These are phyloP conservation scores for Colletotrichum sp. DNA, from an alignment of 2,329 filamentous ascomycete genomes.

Conservation along the genomic window DNA sequence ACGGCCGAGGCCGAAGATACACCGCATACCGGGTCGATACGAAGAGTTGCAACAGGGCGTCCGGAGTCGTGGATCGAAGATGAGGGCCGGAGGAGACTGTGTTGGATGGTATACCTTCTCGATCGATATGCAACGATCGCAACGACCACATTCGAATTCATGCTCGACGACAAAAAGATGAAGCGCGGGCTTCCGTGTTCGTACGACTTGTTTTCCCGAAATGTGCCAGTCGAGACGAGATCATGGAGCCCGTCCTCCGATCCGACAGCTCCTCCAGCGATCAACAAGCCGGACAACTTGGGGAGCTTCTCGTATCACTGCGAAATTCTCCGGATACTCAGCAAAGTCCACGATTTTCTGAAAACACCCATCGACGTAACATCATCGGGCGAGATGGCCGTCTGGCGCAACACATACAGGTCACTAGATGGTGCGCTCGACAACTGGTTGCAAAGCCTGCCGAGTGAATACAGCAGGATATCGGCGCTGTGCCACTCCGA, in stretches of 20 bases:
- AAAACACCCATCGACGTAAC: constrained; percentile 43
- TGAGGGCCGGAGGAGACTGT: constrained; percentile 44
- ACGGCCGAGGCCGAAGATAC: constrained; percentile 34
- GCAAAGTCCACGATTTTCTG: constrained; percentile 47
- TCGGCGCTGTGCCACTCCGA: constrained; percentile 50
- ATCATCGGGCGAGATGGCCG: constrained; percentile 39
- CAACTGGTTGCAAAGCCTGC: constrained; percentile 45
- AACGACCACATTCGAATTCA: constrained; percentile 44
- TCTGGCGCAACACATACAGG: constrained; percentile 45
- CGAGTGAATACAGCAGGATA: constrained; percentile 50
- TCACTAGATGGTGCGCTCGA: constrained; percentile 43
- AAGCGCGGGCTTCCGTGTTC: constrained; percentile 46
- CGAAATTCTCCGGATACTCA: constrained; percentile 47
- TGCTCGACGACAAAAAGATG: constrained; percentile 43
- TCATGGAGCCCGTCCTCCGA: constrained; percentile 28
- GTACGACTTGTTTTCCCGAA: constrained; percentile 48
- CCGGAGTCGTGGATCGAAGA: constrained; percentile 51
- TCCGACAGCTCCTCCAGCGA: constrained; percentile 24
- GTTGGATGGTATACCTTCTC: constrained; percentile 51
- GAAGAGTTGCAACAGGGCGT: constrained; percentile 35
- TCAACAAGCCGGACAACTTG: constrained; percentile 45
- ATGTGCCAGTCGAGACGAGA: constrained; percentile 46
- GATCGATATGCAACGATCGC: constrained; percentile 49
- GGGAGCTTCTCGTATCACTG: constrained; percentile 51
- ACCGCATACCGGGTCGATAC: constrained; percentile 37